Evolutionary conservation across 768 basidiomycete genomes (phyloP), one percentile per base, ranked within the genome.

Genomic region (Amanita muscaria): DNA sequence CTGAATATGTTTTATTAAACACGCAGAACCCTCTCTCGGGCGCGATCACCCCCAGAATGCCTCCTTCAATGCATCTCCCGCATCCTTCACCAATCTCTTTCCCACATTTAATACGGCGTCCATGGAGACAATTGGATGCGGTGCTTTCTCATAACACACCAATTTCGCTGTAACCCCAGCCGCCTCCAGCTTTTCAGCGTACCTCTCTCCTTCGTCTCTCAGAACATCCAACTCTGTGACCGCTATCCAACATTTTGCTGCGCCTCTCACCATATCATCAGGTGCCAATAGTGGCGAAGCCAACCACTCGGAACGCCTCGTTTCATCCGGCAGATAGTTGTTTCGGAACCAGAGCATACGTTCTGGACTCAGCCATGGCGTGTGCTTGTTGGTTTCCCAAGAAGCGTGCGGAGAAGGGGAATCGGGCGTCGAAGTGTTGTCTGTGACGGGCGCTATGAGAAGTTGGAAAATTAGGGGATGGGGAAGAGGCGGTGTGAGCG

Each of bases 261-360:
- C 61, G 43, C 70, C 72, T 37, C 56, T 59, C 48, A 84, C 58
- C 27, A 74, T 56, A 24, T 69, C 70, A 8, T 70, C 69, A 0
- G 82, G 79, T 1, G 83, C 83, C 37, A 82, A 79, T 14, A 80
- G 64, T 0, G 84, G 83, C 3, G 83, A 85, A 19, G 73, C 76
- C 48, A 80, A 77, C 79, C 81, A 84, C 39, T 79, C 76, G 0
- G 64, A 63, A 64, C 74, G 69, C 44, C 84, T 80, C 30, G 61
- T 67, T 49, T 69, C 56, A 46, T 80, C 75, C 0, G 85, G 82
- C 9, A 83, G 66, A 57, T 88, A 88, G 53, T 79, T 76, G 38
- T 68, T 56, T 23, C 74, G 64, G 73, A 82, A 88, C 86, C 85
- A 88, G 14, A 73, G 51, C 84, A 88, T 87, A 46, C 79, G 76